Base-by-base conservation (phyloP, 2,329 filamentous ascomycete species). In the Pleomassaria siparia region DNA sequence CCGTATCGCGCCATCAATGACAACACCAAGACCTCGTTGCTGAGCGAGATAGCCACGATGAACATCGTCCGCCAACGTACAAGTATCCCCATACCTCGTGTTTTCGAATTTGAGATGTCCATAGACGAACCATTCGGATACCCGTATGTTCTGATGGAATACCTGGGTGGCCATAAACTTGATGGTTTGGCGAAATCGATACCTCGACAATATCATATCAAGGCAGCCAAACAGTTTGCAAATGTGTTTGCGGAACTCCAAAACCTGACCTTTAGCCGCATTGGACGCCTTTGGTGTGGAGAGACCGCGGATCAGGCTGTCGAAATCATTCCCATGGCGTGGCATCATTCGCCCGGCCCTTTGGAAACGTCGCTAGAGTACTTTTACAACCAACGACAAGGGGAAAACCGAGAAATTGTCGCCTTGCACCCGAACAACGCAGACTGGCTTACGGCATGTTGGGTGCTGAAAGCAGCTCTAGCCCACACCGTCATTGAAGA, bases 391-490 rank as follows among this genome's bases (percentile, higher is more conserved):
- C 43, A 47, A 49, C 39, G 43, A 49, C 50, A 53, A 49, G 46
- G 50, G 39, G 47, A 46, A 44, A 53, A 50, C 25, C 46, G 44
- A 46, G 41, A 54, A 47, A 54, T 54, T 39, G 25, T 51, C 39
- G 49, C 44, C 45, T 49, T 51, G 46, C 45, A 51, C 40, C 51
- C 51, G 33, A 44, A 49, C 42, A 35, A 51, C 51, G 26, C 43
- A 49, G 51, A 51, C 45, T 49, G 48, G 51, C 47, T 50, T 47
- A 53, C 47, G 43, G 47, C 48, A 49, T 51, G 51, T 47, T 51
- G 51, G 51, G 51, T 54, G 45, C 51, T 54, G 40, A 54, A 54
- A 49, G 51, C 45, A 46, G 51, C 51, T 54, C 48, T 54, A 47
- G 45, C 48, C 37, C 41, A 51, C 43, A 54, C 25, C 44, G 29